Conservation (phyloP, 371 early-diverging fungal species). For the Nematocida sp. region DNA sequence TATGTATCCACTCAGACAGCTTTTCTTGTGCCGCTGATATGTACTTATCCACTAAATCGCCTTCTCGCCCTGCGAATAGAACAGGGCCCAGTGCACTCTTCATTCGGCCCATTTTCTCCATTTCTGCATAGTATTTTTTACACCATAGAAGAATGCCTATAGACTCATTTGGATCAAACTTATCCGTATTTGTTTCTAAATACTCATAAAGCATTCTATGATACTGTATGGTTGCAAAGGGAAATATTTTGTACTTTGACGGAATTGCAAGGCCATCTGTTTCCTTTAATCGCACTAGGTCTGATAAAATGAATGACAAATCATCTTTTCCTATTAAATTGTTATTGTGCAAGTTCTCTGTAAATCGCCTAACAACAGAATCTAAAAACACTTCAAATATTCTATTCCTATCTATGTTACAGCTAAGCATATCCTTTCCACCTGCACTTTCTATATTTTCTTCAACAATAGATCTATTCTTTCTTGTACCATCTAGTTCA, state of each 20-base stretch:
- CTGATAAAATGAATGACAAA: slow-evolving; percentile 32
- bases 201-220: slow-evolving; percentile 53
- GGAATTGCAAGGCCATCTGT: slow-evolving; percentile 28
- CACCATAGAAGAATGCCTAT: slow-evolving; percentile 49
- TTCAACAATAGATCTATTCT: not conserved
- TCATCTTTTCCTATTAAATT: not conserved
- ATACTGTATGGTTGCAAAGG: slow-evolving; percentile 43
- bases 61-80: slow-evolving; percentile 60
- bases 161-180: slow-evolving; percentile 54
- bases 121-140: slow-evolving; percentile 40
- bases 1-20: slow-evolving; percentile 68
- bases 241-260: slow-evolving; percentile 46
- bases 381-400: slow-evolving; percentile 47
- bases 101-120: slow-evolving; percentile 36
- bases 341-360: not conserved
- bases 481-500: not conserved
- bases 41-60: slow-evolving; percentile 65
- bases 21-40: slow-evolving; percentile 62
- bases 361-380: slow-evolving; percentile 31
- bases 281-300: slow-evolving; percentile 3
- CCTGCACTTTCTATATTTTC: not conserved
- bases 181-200: slow-evolving; percentile 23
- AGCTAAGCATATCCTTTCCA: not conserved
- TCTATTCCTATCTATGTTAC: slow-evolving; percentile 21
- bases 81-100: slow-evolving; percentile 47